phyloP scores from a whole-genome alignment of 345 rosid genomes.

The Rhodamnia argentea region DNA sequence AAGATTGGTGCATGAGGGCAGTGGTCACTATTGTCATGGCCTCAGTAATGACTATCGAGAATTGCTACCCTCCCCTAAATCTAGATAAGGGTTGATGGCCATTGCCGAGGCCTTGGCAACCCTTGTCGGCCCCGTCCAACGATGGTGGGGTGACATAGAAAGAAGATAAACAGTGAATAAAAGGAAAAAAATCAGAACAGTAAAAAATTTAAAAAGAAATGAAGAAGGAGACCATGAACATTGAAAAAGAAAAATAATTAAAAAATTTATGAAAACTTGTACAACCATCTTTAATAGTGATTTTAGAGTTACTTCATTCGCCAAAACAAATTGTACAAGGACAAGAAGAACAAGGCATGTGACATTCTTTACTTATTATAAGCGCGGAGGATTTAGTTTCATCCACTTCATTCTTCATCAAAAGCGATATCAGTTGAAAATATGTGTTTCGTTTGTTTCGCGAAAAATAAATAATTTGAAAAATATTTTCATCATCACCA shows the following conservation, averaged over 20 bases:
- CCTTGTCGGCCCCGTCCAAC: background rate
- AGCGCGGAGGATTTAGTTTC: background rate
- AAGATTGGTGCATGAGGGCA: no score
- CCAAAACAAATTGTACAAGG: background rate
- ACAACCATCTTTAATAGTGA: background rate
- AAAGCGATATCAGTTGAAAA: background rate
- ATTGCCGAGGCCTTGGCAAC: fast-evolving
- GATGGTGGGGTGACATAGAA: background rate
- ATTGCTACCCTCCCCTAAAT: background rate
- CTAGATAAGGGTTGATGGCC: background rate
- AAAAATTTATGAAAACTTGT: background rate
- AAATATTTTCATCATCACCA: no score
- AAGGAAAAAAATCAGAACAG: background rate
- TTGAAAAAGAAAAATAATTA: background rate
- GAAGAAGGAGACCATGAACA: background rate
- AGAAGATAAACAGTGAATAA: background rate
- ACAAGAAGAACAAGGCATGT: background rate
- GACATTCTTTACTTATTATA: background rate
- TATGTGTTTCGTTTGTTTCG: no score
- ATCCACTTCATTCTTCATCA: background rate
- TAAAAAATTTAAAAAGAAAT: no score
- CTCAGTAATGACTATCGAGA: background rate
- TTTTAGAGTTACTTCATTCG: background rate
- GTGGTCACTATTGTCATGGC: no score
- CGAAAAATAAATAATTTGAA: no score